Base-by-base conservation (phyloP, 1,139 yeast genomes). In the Taphrina communis region DNA sequence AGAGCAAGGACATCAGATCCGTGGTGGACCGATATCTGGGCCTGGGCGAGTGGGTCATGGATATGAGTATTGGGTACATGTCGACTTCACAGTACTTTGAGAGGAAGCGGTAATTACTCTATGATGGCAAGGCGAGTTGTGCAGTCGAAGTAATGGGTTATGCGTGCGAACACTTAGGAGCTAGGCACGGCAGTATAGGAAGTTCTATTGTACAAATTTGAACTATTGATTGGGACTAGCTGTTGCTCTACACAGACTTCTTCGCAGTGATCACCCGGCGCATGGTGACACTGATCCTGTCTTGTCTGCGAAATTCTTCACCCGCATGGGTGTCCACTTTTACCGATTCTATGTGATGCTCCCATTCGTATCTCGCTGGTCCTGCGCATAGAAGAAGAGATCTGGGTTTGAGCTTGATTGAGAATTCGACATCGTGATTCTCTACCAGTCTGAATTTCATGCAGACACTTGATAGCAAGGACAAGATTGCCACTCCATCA, bases 31-130 rank as follows among this genome's bases (percentile, higher is more conserved):
- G 86, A 75, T 94, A 91, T 76, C 83, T 94, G 73, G 89, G 86
- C 69, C 78, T 88, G 44, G 99, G 99, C n/a, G 99, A 94, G 75
- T 85, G 86, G 77, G 81, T 89, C 5, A 87, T 88, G 74, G 97
- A 92, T 76, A 83, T 85, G 70, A 81, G 90, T 50, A 88, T 89
- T 14, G 89, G 91, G 6, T 83, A 85, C 73, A 84, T 91, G 82
- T 86, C 88, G 61, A 82, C 88, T 11, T 88, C 96, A 1, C 84
- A 85, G 21, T 90, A 88, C 78, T 94, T 92, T 78, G 86, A 82
- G 72, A 85, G 94, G 75, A 84, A 80, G 74, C 84, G 73, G 72
- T 68, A 46, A n/a, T 14, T 39, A 25, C 11, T 12, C 14, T 39
- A 39, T 39, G 42, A 39, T 39, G 42, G 42, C 31, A 25, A 25